phyloP scores from a whole-genome alignment of 192 early-diverging fungal species.

The Radiomyces spectabilis region DNA sequence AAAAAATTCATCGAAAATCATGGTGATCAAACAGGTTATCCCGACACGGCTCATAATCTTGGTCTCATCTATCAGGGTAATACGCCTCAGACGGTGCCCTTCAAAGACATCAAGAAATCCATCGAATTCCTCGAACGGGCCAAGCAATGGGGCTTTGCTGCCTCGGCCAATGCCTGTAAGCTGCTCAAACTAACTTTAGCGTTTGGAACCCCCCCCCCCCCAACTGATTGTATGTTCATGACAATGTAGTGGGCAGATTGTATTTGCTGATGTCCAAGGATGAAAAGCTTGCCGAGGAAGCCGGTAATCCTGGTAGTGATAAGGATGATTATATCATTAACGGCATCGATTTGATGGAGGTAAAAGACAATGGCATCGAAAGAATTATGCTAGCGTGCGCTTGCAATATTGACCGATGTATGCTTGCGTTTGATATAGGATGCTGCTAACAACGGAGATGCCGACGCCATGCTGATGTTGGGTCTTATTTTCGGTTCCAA shows the following conservation, averaged over 20 bases:
- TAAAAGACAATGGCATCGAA: not conserved
- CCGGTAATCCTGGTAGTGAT: slow-evolving; percentile 22
- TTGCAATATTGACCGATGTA: too few species aligned
- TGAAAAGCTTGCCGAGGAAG: slow-evolving; percentile 15
- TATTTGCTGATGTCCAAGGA: slow-evolving; percentile 29
- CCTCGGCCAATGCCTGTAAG: slow-evolving; percentile 39
- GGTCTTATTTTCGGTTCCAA: slow-evolving; percentile 45
- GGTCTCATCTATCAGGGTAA: slow-evolving; percentile 43
- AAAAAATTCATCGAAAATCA: too few species aligned
- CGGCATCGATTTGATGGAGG: slow-evolving; percentile 27
- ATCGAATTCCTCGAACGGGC: slow-evolving; percentile 35
- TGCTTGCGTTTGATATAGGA: slow-evolving; percentile 7
- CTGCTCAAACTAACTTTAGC: too few species aligned
- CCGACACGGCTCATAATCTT: slow-evolving; percentile 46
- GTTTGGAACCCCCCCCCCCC: too few species aligned
- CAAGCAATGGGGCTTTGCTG: slow-evolving; percentile 34
- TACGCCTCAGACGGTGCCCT: slow-evolving; percentile 12
- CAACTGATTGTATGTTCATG: not conserved
- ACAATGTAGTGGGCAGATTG: slow-evolving; percentile 22
- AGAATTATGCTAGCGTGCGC: too few species aligned
- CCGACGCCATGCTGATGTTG: slow-evolving; percentile 37
- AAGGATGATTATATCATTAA: slow-evolving; percentile 36
- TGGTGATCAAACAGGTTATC: slow-evolving; percentile 26
- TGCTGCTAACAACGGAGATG: slow-evolving; percentile 31
- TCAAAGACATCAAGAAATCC: slow-evolving; percentile 25